These are phyloP conservation scores for Cyclotella choctawhatcheeana DNA, from an alignment of 108 stramenopile species.

Conservation along the genomic window DNA sequence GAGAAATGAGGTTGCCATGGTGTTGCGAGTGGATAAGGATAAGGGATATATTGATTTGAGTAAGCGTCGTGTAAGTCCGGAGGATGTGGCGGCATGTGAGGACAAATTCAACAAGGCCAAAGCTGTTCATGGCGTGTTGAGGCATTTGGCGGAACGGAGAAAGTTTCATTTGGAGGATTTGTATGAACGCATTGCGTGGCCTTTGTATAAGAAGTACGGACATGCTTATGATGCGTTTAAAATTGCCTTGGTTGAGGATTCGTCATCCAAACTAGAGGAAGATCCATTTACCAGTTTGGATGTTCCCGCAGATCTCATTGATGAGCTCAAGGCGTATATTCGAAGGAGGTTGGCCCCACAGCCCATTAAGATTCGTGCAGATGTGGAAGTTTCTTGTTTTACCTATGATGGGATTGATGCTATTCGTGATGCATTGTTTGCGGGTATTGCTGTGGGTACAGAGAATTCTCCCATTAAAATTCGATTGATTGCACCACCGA, in stretches of 20 bases:
- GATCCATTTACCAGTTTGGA: conserved; percentile 84
- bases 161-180: conserved; percentile 92
- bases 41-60: conserved; percentile 99
- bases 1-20: conserved; percentile 99
- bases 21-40: conserved; percentile 98
- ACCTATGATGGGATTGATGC: conserved; percentile 99
- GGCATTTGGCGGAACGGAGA: conserved; percentile 93
- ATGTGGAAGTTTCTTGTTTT: conserved; percentile 99
- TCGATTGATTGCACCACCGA: conserved; percentile 97
- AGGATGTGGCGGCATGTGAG: conserved; percentile 98
- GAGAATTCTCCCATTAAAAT: conserved; percentile 90
- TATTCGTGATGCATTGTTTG: conserved; percentile 94
- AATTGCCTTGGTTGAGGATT: conserved; percentile 87
- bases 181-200: conserved; percentile 97
- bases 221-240: conserved; percentile 99
- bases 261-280: conserved; percentile 44
- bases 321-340: conserved; percentile 87
- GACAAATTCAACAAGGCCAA: conserved; percentile 98
- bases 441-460: conserved; percentile 88
- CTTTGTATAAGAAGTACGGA: conserved; percentile 96
- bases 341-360: conserved; percentile 94
- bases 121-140: conserved; percentile 96
- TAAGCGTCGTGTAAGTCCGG: conserved; percentile 97
- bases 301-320: conserved; percentile 74
- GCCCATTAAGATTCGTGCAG: conserved; percentile 98